phyloP scores from a whole-genome alignment of 2,329 filamentous ascomycete genomes.

The Sclerotinia spermophila region DNA sequence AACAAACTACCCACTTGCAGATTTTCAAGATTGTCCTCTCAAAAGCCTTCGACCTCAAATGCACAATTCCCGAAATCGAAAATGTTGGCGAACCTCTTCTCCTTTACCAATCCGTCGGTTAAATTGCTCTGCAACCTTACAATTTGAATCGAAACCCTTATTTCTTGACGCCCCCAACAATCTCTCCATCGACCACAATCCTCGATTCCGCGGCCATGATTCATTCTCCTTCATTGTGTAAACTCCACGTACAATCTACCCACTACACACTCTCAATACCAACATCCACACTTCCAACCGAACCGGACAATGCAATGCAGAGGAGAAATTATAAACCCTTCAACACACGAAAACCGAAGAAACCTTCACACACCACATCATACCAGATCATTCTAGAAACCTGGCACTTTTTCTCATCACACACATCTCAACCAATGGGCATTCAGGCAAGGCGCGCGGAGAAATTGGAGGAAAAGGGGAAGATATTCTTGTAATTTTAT shows the following conservation, averaged over 20 bases:
- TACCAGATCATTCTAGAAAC: neutral
- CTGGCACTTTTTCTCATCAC: constrained; percentile 1
- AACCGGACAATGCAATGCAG: neutral
- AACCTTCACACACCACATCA: neutral
- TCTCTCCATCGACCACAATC: neutral
- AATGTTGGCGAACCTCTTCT: constrained; percentile 94
- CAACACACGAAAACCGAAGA: neutral
- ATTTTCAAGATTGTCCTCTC: constrained; percentile 99
- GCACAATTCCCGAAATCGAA: constrained; percentile 98
- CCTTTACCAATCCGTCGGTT: constrained; percentile 67
- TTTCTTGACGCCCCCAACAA: neutral
- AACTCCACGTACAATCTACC: neutral
- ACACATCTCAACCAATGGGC: constrained; percentile 9
- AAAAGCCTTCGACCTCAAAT: constrained; percentile 97
- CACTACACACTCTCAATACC: neutral
- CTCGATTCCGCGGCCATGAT: neutral
- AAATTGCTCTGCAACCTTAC: neutral
- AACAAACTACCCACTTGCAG: constrained; percentile 46
- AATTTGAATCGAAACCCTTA: neutral
- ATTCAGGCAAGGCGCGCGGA: constrained; percentile 7
- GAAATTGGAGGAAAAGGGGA: constrained; percentile 2
- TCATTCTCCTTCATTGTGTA: constrained; percentile 8
- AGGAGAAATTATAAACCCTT: neutral
- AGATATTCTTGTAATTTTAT: constrained; percentile 14
- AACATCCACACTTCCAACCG: neutral